These are phyloP conservation scores for Psilocybe mexicana DNA, from an alignment of 1,284 basidiomycete species.

Conservation along the genomic window DNA sequence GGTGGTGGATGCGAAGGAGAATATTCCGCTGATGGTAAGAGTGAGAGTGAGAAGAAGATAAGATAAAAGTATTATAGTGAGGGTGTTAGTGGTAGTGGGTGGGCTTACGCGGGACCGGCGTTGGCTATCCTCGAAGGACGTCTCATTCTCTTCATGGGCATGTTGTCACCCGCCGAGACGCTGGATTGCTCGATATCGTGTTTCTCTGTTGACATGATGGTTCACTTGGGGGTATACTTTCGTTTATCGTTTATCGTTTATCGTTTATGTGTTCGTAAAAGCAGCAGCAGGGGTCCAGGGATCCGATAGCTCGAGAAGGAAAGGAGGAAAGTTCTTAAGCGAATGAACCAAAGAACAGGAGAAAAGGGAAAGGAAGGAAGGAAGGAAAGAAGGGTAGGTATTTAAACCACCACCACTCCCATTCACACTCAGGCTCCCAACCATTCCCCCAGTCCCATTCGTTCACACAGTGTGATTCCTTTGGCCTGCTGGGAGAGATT, in stretches of 20 bases:
- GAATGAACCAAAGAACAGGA: background rate
- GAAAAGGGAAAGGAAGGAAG: background rate
- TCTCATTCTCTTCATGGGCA: background rate
- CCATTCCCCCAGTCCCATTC: too few species aligned
- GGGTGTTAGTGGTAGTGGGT: background rate
- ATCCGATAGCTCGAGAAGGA: background rate
- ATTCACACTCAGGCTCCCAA: background rate
- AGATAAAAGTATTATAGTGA: too few species aligned
- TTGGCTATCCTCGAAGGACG: slow-evolving; percentile 43
- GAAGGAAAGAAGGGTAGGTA: background rate
- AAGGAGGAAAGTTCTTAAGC: background rate
- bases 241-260: background rate
- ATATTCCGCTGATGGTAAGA: slow-evolving; percentile 47
- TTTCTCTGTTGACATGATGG: slow-evolving; percentile 6
- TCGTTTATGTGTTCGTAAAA: too few species aligned
- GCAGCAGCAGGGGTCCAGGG: too few species aligned
- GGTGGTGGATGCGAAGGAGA: slow-evolving; percentile 74
- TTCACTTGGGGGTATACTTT: background rate
- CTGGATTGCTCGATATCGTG: slow-evolving; percentile 2
- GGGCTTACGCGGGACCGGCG: slow-evolving; percentile 51
- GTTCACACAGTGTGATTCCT: too few species aligned
- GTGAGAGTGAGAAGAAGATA: background rate
- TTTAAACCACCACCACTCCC: background rate
- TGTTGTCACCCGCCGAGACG: background rate
- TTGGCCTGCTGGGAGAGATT: background rate